Base-by-base conservation (phyloP, 371 early-diverging fungal genomes). In the Catenaria anguillulae region DNA sequence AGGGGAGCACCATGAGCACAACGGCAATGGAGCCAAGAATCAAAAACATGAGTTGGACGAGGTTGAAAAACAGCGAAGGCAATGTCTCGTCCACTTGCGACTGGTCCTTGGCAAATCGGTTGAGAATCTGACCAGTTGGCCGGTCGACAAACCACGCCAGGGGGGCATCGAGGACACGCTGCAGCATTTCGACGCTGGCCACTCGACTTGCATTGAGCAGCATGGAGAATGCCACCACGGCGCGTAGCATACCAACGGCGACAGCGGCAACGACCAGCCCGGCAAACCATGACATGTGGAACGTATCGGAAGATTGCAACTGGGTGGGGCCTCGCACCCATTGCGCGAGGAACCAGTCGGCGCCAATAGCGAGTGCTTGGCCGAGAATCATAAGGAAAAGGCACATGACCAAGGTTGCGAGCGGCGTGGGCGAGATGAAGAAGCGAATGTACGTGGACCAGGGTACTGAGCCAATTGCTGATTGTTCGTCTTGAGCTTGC, bases 91-190 rank as follows among this genome's bases (percentile, higher is more conserved):
- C 87, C 48, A 86, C 72, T n/a, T 84, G 78, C 55, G 80, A 80
- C 50, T 86, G 69, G 68, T 91, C 89, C 24, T 83, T 82, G 1
- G 86, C 81, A 64, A 91, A 88, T n/a, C 92, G 77, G 66, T 92
- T 89, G 62, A 92, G 71, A 60, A 93, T 85, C 55, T 90, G 79
- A 10, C 91, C 91, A 8, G 29, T 12, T 13, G 29, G 52, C 29
- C 12, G 8, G 12, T 6, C 19, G 13, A 68, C 67, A 62, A 76
- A 78, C 62, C 76, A 78, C 6, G 54, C 33, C 74, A 79, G 74
- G 48, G 76, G 73, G 33, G 56, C 55, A 17, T 64, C 36, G 61
- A 76, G 62, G 12, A 77, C 75, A 0, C 61, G 33, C 2, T n/a
- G 24, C n/a, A 74, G 55, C 73, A 76, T 71, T 23, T 17, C 10